Evolutionary conservation across 2,329 filamentous ascomycete species (phyloP).

Genomic region (Capronia epimyces): DNA sequence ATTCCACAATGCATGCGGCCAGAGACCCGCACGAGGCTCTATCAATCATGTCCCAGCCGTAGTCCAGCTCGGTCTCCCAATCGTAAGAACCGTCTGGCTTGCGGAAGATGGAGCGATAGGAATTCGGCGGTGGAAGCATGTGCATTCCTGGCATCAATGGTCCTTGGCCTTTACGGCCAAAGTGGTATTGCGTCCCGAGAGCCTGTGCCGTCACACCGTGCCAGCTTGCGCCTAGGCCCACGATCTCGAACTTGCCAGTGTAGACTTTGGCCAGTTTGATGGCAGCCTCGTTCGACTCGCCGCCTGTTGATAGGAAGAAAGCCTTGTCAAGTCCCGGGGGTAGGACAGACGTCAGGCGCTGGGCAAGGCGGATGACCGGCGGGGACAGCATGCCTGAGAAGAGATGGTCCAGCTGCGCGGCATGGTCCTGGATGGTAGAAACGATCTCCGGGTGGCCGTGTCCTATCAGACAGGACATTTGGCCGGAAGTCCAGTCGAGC

Average conservation of each 20-base stretch:
- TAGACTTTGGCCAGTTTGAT: constrained; percentile 60
- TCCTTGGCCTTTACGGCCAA: constrained; percentile 46
- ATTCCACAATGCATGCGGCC: constrained; percentile 59
- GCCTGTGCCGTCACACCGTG: constrained; percentile 57
- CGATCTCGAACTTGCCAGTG: constrained; percentile 61
- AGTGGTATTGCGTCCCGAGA: constrained; percentile 50
- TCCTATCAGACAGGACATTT: constrained; percentile 56
- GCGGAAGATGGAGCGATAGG: constrained; percentile 58
- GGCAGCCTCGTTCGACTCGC: constrained; percentile 56
- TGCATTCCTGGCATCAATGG: constrained; percentile 53
- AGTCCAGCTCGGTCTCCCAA: constrained; percentile 60
- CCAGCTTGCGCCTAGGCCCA: constrained; percentile 55
- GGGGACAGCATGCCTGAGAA: constrained; percentile 55
- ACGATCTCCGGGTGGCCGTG: constrained; percentile 57
- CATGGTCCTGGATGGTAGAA: constrained; percentile 47
- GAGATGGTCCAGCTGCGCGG: constrained; percentile 52
- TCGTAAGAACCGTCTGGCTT: constrained; percentile 57
- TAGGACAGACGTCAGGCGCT: constrained; percentile 47
- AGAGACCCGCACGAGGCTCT: constrained; percentile 56
- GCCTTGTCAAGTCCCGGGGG: constrained; percentile 50
- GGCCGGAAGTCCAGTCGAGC: constrained; percentile 57
- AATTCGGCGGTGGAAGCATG: constrained; percentile 55
- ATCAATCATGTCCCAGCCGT: constrained; percentile 58
- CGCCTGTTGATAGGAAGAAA: constrained; percentile 55
- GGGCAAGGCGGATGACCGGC: constrained; percentile 53